These are phyloP conservation scores for Ophiostoma pallidulum DNA, from an alignment of 2,329 filamentous ascomycete genomes.

Conservation along the genomic window DNA sequence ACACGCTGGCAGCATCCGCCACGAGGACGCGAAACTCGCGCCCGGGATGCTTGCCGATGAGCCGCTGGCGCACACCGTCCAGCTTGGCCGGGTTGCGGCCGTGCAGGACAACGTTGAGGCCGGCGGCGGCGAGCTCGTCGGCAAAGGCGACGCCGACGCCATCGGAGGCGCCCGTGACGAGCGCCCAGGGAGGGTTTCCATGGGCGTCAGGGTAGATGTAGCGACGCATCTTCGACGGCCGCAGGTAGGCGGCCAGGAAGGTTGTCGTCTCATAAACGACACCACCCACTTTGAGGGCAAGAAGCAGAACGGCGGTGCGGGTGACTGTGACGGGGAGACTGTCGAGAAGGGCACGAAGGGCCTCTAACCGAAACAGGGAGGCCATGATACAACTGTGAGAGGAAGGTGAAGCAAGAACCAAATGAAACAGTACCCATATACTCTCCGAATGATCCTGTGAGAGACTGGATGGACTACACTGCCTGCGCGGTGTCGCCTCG, in stretches of 20 bases:
- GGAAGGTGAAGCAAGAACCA: no score
- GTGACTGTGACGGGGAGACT: background rate
- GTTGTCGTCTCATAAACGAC: background rate
- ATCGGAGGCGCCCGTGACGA: conserved; percentile 45
- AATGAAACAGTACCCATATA: no score
- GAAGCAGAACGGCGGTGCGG: background rate
- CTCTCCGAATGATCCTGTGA: no score
- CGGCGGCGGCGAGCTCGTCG: conserved; percentile 38
- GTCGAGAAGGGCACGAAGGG: no score
- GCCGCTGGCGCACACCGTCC: conserved; percentile 27
- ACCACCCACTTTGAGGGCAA: background rate
- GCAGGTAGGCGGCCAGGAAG: conserved; percentile 1
- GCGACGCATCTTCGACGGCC: conserved; percentile 7
- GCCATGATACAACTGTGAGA: no score
- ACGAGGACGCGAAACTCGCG: conserved; percentile 31
- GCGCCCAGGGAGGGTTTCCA: conserved; percentile 28
- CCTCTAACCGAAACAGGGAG: no score
- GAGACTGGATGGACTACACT: no score
- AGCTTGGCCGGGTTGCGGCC: conserved; percentile 45
- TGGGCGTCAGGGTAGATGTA: conserved; percentile 8
- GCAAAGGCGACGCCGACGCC: conserved; percentile 45
- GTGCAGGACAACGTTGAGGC: conserved; percentile 49
- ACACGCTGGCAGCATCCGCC: conserved; percentile 30
- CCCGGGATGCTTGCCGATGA: conserved; percentile 31
- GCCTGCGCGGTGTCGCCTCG: no score